phyloP scores from a whole-genome alignment of 2,329 filamentous ascomycete species.

The Teratosphaeria viscida region DNA sequence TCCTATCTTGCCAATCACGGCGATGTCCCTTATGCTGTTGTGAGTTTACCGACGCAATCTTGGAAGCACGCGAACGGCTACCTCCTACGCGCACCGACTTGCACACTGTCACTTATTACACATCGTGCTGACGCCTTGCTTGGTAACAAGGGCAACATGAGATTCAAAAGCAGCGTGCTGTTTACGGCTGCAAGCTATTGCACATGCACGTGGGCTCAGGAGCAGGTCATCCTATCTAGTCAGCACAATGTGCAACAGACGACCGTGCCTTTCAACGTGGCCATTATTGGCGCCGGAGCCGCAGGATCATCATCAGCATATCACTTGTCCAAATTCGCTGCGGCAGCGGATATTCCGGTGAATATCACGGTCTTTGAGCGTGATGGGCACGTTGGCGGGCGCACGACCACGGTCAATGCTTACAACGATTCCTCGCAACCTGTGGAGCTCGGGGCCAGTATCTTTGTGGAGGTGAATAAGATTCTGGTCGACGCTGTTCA shows the following conservation, averaged over 20 bases:
- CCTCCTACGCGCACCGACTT: not conserved
- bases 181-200: not conserved
- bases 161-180: not conserved
- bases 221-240: slow-evolving; percentile 1
- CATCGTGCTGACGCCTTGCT: not conserved
- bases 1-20: not conserved
- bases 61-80: not conserved
- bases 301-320: slow-evolving; percentile 82
- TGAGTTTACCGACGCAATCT: not conserved
- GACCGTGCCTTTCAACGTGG: slow-evolving; percentile 5
- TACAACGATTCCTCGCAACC: slow-evolving; percentile 57
- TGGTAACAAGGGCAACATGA: not conserved
- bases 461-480: slow-evolving; percentile 76
- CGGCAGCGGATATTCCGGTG: slow-evolving; percentile 47
- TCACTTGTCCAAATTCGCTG: slow-evolving; percentile 62
- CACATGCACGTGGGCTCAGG: not conserved
- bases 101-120: not conserved
- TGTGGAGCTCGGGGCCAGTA: slow-evolving; percentile 81
- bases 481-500: slow-evolving; percentile 67
- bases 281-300: slow-evolving; percentile 57
- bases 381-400: slow-evolving; percentile 66
- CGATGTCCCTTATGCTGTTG: not conserved
- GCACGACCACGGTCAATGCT: slow-evolving; percentile 72
- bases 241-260: not conserved
- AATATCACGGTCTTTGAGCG: slow-evolving; percentile 87